phyloP scores from a whole-genome alignment of 345 rosid species.

The Theobroma cacao region DNA sequence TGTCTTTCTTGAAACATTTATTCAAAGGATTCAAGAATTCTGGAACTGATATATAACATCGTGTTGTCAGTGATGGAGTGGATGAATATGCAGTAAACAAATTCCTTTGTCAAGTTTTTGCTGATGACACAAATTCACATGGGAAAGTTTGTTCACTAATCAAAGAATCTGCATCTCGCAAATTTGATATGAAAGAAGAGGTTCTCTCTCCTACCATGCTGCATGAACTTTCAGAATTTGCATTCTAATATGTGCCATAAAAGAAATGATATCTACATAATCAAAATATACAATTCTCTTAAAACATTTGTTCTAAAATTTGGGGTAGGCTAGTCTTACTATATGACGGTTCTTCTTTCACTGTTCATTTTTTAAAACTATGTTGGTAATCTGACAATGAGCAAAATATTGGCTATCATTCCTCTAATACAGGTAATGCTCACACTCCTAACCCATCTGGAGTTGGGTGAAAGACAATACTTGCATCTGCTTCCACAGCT shows the following conservation, averaged over 20 bases:
- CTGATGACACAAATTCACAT: constrained; percentile 35
- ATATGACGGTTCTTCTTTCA: not conserved
- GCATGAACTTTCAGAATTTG: constrained; percentile 8
- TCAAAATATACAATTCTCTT: not conserved
- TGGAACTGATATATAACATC: constrained; percentile 15
- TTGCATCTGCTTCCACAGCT: constrained; percentile 70
- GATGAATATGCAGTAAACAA: constrained; percentile 90
- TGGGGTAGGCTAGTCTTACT: not conserved
- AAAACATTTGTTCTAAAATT: constrained; percentile 5
- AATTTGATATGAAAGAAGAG: constrained; percentile 94
- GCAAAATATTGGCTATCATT: not conserved
- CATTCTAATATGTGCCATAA: not conserved
- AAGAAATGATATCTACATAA: not conserved
- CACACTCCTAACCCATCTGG: constrained; percentile 84
- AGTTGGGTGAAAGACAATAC: constrained; percentile 81
- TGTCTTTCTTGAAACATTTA: not conserved
- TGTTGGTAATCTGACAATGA: not conserved
- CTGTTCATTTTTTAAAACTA: not conserved
- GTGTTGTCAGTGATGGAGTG: constrained; percentile 77
- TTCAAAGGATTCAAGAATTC: constrained; percentile 12
- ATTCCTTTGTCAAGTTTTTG: constrained; percentile 71
- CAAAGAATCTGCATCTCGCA: constrained; percentile 73
- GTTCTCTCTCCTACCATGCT: constrained; percentile 31
- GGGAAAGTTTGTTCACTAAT: constrained; percentile 61
- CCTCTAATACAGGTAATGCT: constrained; percentile 73